A percentile compares a stretch with the other conserved stretches of the same genome.
Evolutionary conservation across 1,284 basidiomycete species (phyloP).

Genomic region (Lentinula novae-zelandiae): DNA sequence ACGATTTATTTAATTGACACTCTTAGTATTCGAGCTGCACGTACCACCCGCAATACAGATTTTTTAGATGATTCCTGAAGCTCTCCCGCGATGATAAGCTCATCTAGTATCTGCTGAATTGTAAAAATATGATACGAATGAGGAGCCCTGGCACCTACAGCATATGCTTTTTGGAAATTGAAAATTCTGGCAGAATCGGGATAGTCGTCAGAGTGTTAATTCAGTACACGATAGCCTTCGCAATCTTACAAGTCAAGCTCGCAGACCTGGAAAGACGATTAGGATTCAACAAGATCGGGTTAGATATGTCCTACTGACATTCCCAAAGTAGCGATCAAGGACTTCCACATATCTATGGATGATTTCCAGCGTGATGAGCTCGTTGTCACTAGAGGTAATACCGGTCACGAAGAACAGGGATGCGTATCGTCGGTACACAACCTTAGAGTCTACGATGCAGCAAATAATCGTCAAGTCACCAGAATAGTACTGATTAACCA

Average conservation of each 20-base stretch:
- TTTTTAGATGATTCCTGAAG: constrained; percentile 99
- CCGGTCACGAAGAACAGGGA: constrained; percentile 98
- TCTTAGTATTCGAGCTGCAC: constrained; percentile 15
- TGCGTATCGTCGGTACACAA: constrained; percentile 97
- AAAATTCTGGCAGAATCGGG: constrained; percentile 67
- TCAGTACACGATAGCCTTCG: constrained; percentile 9
- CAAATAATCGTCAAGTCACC: neutral
- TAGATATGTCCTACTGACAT: constrained; percentile 52
- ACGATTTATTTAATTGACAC: neutral
- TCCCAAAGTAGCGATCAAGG: constrained; percentile 98
- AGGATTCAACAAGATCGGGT: neutral
- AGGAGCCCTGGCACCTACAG: constrained; percentile 45
- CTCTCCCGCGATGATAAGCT: constrained; percentile 97
- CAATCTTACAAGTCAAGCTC: constrained; percentile 83
- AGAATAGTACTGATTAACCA: neutral
- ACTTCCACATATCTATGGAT: constrained; percentile 99
- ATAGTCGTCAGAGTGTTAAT: neutral
- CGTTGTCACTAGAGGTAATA: constrained; percentile 87
- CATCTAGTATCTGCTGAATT: constrained; percentile 80
- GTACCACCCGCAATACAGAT: constrained; percentile 33
- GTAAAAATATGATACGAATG: constrained; percentile 18
- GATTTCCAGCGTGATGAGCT: constrained; percentile 91
- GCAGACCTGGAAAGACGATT: constrained; percentile 65
- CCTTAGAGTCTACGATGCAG: constrained; percentile 75
- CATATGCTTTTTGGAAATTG: constrained; percentile 98